Percentiles rank a stretch among this genome's conserved stretches.
Conservation (phyloP, 75 land plant species). For the Cunninghamia lanceolata region DNA sequence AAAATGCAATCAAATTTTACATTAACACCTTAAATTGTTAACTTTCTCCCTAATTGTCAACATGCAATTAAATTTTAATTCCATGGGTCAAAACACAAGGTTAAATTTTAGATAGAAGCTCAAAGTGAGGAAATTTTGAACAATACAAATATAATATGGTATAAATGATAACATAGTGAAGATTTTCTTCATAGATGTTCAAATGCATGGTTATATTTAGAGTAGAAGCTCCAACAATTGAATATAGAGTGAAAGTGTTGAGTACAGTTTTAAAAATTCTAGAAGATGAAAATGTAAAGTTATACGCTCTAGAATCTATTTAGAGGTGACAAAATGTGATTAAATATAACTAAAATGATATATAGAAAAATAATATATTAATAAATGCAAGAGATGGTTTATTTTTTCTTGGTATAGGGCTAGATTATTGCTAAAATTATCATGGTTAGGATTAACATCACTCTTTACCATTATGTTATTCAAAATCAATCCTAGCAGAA, state of each 20-base stretch:
- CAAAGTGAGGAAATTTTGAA: neutral
- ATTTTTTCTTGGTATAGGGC: too few relatives aligned
- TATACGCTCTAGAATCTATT: neutral
- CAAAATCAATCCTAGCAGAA: too few relatives aligned
- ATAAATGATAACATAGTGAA: neutral
- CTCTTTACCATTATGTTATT: too few relatives aligned
- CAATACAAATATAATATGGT: neutral
- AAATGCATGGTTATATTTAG: neutral
- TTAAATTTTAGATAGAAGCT: neutral
- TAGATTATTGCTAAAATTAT: too few relatives aligned
- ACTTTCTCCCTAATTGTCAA: neutral
- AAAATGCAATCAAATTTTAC: neutral
- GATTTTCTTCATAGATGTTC: neutral
- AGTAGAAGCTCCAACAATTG: neutral
- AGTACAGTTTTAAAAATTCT: neutral
- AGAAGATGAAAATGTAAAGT: neutral
- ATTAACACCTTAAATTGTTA: neutral
- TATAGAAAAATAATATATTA: too few relatives aligned
- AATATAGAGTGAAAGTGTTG: neutral
- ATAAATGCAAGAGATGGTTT: too few relatives aligned
- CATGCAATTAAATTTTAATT: neutral
- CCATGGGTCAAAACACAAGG: neutral
- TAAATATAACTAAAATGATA: neutral
- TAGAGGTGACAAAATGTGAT: neutral
- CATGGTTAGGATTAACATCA: too few relatives aligned